Percentiles rank a stretch among this genome's conserved stretches.
These are phyloP conservation scores for Tricholoma flavovirens DNA, from an alignment of 768 basidiomycete species.

Conservation along the genomic window DNA sequence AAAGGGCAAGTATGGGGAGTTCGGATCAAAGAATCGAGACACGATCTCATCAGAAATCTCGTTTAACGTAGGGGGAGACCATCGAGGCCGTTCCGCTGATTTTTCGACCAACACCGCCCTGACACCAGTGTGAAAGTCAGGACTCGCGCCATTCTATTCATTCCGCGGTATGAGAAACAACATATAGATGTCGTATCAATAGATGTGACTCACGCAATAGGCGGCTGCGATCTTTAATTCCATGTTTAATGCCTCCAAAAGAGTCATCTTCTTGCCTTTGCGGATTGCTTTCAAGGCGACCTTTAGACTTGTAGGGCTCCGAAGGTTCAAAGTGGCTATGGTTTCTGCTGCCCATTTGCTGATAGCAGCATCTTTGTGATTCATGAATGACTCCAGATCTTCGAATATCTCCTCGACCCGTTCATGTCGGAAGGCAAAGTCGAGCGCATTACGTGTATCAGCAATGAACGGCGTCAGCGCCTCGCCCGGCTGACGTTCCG, in stretches of 20 bases:
- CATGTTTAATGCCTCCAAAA: constrained; percentile 71
- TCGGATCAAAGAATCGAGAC: constrained; percentile 58
- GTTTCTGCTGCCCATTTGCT: constrained; percentile 74
- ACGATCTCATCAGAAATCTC: constrained; percentile 58
- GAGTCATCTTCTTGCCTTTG: constrained; percentile 53
- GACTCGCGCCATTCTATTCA: constrained; percentile 62
- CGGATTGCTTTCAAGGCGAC: constrained; percentile 81
- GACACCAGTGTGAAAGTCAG: constrained; percentile 84
- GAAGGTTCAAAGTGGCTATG: constrained; percentile 49
- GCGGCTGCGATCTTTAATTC: constrained; percentile 87
- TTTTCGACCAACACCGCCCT: constrained; percentile 52
- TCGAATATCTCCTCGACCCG: constrained; percentile 67
- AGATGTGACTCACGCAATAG: constrained; percentile 64
- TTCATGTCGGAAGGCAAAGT: constrained; percentile 67
- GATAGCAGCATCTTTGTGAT: constrained; percentile 39
- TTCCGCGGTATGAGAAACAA: constrained; percentile 10
- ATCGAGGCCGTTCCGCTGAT: constrained; percentile 49
- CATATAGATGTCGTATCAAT: constrained; percentile 6
- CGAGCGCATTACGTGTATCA: constrained; percentile 67
- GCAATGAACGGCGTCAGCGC: constrained; percentile 50
- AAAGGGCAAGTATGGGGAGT: constrained; percentile 41
- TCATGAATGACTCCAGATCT: constrained; percentile 41
- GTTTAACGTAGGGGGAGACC: constrained; percentile 61
- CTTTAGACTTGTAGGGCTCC: constrained; percentile 91
- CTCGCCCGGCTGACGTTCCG: constrained; percentile 59